phyloP scores from a whole-genome alignment of 2,329 filamentous ascomycete species.

The Venturia effusa region DNA sequence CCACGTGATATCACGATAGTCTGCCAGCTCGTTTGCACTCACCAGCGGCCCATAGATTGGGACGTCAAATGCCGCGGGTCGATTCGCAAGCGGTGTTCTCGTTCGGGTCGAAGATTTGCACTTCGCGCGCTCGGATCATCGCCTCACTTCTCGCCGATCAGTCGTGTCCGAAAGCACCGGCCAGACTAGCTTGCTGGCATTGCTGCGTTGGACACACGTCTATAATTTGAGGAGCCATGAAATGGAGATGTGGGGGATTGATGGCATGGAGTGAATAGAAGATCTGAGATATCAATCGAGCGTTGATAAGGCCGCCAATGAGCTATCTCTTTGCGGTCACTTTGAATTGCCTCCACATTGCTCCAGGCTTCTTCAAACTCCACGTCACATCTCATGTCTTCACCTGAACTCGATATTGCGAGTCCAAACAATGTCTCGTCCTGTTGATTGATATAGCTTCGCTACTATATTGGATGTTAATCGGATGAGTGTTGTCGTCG shows the following conservation, averaged over 20 bases:
- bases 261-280: background rate
- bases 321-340: background rate
- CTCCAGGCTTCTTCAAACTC: too few species aligned
- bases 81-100: background rate
- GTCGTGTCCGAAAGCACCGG: background rate
- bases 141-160: conserved; percentile 1
- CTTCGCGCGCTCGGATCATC: background rate
- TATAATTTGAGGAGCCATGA: background rate
- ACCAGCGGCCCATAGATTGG: background rate
- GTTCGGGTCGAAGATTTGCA: too few species aligned
- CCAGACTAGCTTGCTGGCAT: background rate
- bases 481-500: too few species aligned
- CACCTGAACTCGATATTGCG: too few species aligned
- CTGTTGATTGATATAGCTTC: too few species aligned
- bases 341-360: background rate
- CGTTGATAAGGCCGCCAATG: background rate
- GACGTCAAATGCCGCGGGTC: background rate
- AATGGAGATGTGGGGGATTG: background rate
- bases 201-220: background rate
- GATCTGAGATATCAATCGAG: background rate
- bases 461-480: too few species aligned
- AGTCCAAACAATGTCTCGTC: too few species aligned
- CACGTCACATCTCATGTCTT: background rate
- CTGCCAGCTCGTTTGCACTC: background rate
- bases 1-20: background rate